phyloP scores from a whole-genome alignment of 2,329 filamentous ascomycete species.

The Diaporthe eres region DNA sequence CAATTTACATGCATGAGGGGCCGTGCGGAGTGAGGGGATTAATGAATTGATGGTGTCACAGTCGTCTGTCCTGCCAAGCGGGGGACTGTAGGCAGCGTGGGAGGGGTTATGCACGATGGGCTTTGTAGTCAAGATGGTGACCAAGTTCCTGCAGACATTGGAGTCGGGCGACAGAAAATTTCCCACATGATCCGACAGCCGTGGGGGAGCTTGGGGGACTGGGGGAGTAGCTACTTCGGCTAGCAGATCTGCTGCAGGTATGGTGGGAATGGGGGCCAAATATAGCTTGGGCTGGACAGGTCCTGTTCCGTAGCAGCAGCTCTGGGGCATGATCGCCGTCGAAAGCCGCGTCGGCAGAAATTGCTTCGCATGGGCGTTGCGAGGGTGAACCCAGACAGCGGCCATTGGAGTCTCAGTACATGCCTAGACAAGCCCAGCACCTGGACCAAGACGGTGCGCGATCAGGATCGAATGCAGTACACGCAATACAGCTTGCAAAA shows the following conservation, averaged over 20 bases:
- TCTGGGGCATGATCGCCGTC: slow-evolving; percentile 23
- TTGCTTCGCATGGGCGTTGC: neutral
- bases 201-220: slow-evolving; percentile 5
- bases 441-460: neutral
- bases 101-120: slow-evolving; percentile 24
- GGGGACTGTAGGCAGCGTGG: neutral
- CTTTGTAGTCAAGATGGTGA: slow-evolving; percentile 4
- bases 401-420: neutral
- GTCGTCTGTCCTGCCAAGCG: neutral
- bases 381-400: slow-evolving; percentile 14
- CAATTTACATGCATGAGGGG: slow-evolving; percentile 30
- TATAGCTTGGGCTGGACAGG: slow-evolving; percentile 22
- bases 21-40: slow-evolving; percentile 25
- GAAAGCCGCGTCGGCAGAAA: slow-evolving; percentile 23
- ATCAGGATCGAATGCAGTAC: neutral
- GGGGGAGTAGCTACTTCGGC: slow-evolving; percentile 6
- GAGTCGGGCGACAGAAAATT: slow-evolving; percentile 26
- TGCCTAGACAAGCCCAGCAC: neutral
- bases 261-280: slow-evolving; percentile 33
- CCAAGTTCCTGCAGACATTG: slow-evolving; percentile 15
- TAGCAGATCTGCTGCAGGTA: slow-evolving; percentile 26
- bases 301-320: slow-evolving; percentile 1
- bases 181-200: neutral
- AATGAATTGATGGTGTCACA: slow-evolving; percentile 17
- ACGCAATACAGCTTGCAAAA: neutral